These are phyloP conservation scores for Astraeus odoratus DNA, from an alignment of 768 basidiomycete genomes.

Conservation along the genomic window DNA sequence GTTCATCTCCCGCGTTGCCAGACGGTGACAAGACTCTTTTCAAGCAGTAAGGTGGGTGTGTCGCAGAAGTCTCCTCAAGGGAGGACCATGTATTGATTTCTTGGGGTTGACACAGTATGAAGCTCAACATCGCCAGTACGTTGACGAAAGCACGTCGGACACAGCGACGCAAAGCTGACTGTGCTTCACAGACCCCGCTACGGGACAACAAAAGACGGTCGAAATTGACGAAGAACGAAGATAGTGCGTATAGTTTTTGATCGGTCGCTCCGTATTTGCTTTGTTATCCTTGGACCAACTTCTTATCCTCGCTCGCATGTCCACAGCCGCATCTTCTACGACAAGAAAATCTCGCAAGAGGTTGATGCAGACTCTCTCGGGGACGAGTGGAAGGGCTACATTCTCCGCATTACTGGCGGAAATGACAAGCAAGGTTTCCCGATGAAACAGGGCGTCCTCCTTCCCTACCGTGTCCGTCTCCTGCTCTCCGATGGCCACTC, in stretches of 20 bases:
- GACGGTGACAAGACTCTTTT: constrained; percentile 33
- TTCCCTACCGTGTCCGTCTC: constrained; percentile 88
- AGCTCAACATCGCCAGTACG: constrained; percentile 93
- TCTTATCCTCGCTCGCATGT: too few relatives aligned
- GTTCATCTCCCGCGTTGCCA: constrained; percentile 34
- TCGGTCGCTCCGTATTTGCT: neutral
- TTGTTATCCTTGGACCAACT: neutral
- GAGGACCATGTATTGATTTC: neutral
- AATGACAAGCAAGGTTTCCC: constrained; percentile 99
- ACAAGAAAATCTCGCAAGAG: constrained; percentile 96
- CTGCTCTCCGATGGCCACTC: constrained; percentile 96
- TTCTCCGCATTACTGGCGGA: constrained; percentile 94
- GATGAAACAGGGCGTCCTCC: constrained; percentile 98
- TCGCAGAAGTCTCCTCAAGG: neutral
- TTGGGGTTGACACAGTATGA: constrained; percentile 53
- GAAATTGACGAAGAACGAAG: constrained; percentile 89
- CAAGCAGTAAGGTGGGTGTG: constrained; percentile 24
- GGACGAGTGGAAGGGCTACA: constrained; percentile 95
- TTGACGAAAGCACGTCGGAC: too few relatives aligned
- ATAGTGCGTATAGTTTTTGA: constrained; percentile 43
- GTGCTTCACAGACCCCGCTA: constrained; percentile 73
- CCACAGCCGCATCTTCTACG: constrained; percentile 85
- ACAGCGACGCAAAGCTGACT: too few relatives aligned
- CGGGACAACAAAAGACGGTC: constrained; percentile 94
- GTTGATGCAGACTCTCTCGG: constrained; percentile 86